Percentiles rank a stretch among this genome's conserved stretches.
These are phyloP conservation scores for Strombidium stylifer DNA, from an alignment of 73 alveolate species.

Conservation along the genomic window DNA sequence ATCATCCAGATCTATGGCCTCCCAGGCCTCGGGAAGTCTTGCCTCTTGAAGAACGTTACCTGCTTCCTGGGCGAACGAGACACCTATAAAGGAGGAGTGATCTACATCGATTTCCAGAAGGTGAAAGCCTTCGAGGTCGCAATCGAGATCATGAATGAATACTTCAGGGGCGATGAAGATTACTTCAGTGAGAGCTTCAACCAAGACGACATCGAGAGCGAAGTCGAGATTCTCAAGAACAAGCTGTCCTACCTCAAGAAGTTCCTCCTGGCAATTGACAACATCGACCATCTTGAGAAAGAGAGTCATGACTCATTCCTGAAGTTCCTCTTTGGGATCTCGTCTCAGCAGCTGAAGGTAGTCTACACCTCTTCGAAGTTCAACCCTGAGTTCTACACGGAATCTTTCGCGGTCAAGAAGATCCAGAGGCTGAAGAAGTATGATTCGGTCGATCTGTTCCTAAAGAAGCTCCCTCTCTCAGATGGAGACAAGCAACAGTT, in stretches of 20 bases:
- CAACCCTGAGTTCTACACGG: slow-evolving; percentile 4
- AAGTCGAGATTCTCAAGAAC: not conserved
- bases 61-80: slow-evolving; percentile 9
- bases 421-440: not conserved
- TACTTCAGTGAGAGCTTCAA: not conserved
- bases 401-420: slow-evolving; percentile 13
- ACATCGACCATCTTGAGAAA: not conserved
- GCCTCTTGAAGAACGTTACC: slow-evolving; percentile 2
- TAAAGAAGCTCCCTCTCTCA: not conserved
- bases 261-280: slow-evolving; percentile 7
- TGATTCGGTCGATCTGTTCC: not conserved
- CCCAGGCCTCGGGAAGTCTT: slow-evolving; percentile 32
- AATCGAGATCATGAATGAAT: not conserved
- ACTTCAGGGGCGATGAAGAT: not conserved
- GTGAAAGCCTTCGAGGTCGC: not conserved
- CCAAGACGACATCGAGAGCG: not conserved
- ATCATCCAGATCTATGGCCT: slow-evolving; percentile 18
- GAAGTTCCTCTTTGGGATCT: not conserved
- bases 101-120: slow-evolving; percentile 15
- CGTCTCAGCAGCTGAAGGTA: not conserved
- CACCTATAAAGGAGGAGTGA: slow-evolving; percentile 6
- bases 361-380: not conserved
- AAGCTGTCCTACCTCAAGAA: not conserved
- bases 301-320: not conserved
- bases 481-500: slow-evolving; percentile 5